Evolutionary conservation across 169 alveolate genomes (phyloP).

Genomic region (Blepharisma undulans): DNA sequence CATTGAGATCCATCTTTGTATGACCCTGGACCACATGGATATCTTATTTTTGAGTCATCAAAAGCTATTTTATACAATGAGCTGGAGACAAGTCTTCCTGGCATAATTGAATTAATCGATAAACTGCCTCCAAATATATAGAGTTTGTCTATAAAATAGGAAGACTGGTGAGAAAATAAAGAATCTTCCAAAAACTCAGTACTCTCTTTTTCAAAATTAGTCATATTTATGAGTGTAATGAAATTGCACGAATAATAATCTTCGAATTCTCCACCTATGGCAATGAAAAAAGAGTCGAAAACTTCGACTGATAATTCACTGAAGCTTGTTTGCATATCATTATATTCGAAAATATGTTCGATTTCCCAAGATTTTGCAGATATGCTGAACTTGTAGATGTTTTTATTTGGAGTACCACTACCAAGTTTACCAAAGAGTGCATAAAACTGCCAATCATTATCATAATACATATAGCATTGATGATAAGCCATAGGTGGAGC

Average conservation of each 20-base stretch:
- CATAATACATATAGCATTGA: background rate
- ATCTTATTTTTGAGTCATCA: background rate
- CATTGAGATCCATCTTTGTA: background rate
- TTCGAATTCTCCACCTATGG: background rate
- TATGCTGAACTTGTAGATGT: background rate
- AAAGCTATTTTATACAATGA: background rate
- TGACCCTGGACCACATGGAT: background rate
- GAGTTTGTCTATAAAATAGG: background rate
- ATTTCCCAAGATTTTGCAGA: background rate
- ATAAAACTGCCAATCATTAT: background rate
- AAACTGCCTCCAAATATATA: background rate
- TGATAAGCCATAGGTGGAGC: background rate
- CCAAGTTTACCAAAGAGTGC: background rate
- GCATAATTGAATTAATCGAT: background rate
- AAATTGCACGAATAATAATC: background rate
- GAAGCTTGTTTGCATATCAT: background rate
- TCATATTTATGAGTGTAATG: background rate
- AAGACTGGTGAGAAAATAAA: background rate
- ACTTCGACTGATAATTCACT: background rate
- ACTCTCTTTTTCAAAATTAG: background rate
- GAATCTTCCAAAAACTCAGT: background rate
- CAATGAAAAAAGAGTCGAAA: background rate
- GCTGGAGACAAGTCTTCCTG: background rate
- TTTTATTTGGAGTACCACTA: no score
- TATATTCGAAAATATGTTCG: background rate